phyloP scores from a whole-genome alignment of 2,329 filamentous ascomycete species.

The Akanthomyces muscarius region DNA sequence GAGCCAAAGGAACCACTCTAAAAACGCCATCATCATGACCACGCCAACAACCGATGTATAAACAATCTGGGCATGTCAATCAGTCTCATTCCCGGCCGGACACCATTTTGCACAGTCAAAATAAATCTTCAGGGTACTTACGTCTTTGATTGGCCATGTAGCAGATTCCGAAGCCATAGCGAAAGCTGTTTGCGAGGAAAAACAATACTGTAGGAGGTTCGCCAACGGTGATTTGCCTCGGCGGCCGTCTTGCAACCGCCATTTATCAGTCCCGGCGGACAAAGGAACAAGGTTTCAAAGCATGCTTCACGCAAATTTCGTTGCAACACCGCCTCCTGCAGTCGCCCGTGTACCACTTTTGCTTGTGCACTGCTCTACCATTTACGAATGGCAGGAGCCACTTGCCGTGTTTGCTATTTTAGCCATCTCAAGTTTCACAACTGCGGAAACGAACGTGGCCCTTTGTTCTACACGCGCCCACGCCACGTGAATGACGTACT shows the following conservation, averaged over 20 bases:
- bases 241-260: neutral
- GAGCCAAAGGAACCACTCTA: conserved; percentile 95
- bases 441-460: neutral
- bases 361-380: neutral
- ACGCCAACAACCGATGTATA: conserved; percentile 78
- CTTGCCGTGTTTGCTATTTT: conserved; percentile 17
- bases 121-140: conserved; percentile 23
- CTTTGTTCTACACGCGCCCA: neutral
- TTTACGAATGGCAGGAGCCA: conserved; percentile 12
- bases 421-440: conserved; percentile 10
- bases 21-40: conserved; percentile 76
- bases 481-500: neutral
- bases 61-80: conserved; percentile 60
- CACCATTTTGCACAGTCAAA: too few species aligned
- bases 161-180: conserved; percentile 3
- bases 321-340: neutral
- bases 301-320: neutral
- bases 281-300: neutral
- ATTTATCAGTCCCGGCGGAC: neutral
- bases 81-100: neutral
- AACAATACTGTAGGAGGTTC: neutral
- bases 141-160: conserved; percentile 47
- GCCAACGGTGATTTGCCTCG: neutral
- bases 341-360: neutral
- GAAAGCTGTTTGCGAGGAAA: too few species aligned